phyloP scores from a whole-genome alignment of 768 basidiomycete species.

The Lactarius hengduanensis region DNA sequence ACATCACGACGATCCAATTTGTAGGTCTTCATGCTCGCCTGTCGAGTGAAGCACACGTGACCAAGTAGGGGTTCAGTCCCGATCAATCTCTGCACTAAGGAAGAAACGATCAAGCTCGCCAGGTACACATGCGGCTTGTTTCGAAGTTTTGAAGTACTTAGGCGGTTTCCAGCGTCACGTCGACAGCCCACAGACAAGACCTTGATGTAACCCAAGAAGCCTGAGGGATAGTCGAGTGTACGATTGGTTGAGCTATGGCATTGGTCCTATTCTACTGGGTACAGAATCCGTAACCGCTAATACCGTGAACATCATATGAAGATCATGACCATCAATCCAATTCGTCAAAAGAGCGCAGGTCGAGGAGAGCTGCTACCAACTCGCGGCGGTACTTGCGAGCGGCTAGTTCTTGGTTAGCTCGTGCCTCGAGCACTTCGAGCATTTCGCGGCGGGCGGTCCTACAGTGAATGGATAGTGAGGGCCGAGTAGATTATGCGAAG shows the following conservation, averaged over 20 bases:
- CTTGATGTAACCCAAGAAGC: not conserved
- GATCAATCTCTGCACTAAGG: not conserved
- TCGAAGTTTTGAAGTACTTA: not conserved
- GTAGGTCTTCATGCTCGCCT: not conserved
- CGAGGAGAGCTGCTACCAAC: not conserved
- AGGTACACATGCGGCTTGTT: not conserved
- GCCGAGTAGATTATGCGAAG: not conserved
- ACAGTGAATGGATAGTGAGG: not conserved
- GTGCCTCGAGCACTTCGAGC: not conserved
- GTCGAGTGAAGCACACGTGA: not conserved
- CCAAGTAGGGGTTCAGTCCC: not conserved
- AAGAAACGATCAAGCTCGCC: not conserved
- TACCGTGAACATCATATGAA: not conserved
- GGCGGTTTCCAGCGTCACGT: not conserved
- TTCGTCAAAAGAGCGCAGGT: not conserved
- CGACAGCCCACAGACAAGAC: not conserved
- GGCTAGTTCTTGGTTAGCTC: slow-evolving; percentile 5
- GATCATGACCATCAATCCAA: slow-evolving; percentile 3
- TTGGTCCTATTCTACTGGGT: not conserved
- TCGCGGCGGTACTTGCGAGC: not conserved
- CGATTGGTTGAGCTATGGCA: not conserved
- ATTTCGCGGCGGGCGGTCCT: not conserved
- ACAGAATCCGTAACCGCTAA: not conserved
- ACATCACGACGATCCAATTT: not conserved
- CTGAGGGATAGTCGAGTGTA: not conserved